Evolutionary conservation across 2,329 filamentous ascomycete species (phyloP).

Genomic region (Fusarium piperis): DNA sequence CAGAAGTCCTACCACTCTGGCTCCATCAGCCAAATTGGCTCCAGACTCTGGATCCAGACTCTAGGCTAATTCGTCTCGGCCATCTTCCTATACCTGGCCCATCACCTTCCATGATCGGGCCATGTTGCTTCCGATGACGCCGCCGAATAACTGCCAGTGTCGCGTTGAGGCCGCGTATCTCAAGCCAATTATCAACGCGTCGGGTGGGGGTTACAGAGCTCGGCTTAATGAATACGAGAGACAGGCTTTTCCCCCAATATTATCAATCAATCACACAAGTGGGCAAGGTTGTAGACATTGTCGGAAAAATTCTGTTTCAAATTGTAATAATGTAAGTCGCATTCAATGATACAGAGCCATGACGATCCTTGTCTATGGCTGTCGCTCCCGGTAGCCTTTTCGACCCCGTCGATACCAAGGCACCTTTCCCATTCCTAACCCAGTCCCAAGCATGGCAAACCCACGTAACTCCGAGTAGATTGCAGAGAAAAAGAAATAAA

Average conservation of each 20-base stretch:
- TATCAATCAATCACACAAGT: neutral
- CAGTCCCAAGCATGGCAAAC: slow-evolving; percentile 39
- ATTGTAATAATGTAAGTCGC: slow-evolving; percentile 12
- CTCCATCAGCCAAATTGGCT: neutral
- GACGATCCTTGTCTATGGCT: slow-evolving; percentile 35
- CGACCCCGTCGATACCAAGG: slow-evolving; percentile 29
- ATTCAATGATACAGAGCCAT: slow-evolving; percentile 35
- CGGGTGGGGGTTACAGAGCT: neutral
- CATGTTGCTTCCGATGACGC: slow-evolving; percentile 2
- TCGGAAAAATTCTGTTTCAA: neutral
- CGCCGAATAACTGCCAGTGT: neutral
- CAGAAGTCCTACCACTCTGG: neutral
- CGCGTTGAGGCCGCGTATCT: slow-evolving; percentile 12
- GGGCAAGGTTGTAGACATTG: neutral
- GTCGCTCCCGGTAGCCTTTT: slow-evolving; percentile 32
- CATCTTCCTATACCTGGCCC: neutral
- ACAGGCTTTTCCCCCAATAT: neutral
- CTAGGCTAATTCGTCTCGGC: neutral
- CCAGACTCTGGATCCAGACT: neutral
- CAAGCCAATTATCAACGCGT: slow-evolving; percentile 17
- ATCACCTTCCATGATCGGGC: neutral
- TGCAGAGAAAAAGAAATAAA: slow-evolving; percentile 22
- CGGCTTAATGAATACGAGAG: neutral
- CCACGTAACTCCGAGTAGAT: slow-evolving; percentile 36
- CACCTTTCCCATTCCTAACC: slow-evolving; percentile 29